Evolutionary conservation across 768 basidiomycete genomes (phyloP).

Genomic region (Hygrophorus russula): DNA sequence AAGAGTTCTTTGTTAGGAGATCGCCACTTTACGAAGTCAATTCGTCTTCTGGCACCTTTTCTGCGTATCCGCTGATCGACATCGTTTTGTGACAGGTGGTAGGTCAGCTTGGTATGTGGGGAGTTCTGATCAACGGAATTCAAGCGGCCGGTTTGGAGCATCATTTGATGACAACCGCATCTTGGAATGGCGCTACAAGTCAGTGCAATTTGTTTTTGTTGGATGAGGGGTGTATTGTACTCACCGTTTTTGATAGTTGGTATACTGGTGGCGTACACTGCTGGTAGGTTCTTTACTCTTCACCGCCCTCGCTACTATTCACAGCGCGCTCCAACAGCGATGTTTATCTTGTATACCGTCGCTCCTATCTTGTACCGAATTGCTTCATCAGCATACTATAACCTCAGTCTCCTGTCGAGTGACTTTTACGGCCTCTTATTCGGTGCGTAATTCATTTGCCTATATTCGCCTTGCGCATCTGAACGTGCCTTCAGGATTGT

Average conservation of each 20-base stretch:
- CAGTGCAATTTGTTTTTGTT: constrained; percentile 13
- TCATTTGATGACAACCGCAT: constrained; percentile 45
- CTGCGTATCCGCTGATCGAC: background rate
- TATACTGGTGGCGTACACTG: constrained; percentile 28
- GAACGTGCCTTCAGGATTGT: constrained; percentile 24
- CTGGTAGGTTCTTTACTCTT: constrained; percentile 15
- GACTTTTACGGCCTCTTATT: constrained; percentile 85
- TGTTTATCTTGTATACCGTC: constrained; percentile 78
- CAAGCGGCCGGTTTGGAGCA: constrained; percentile 73
- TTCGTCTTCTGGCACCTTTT: background rate
- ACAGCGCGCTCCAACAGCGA: constrained; percentile 33
- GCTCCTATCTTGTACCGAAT: constrained; percentile 80
- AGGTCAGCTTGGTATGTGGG: constrained; percentile 81
- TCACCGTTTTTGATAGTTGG: constrained; percentile 22
- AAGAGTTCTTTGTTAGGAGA: constrained; percentile 76
- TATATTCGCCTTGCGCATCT: constrained; percentile 1
- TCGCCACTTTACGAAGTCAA: constrained; percentile 67
- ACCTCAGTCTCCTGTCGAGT: constrained; percentile 75
- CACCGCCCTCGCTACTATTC: background rate
- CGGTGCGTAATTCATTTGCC: constrained; percentile 24
- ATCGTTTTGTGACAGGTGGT: constrained; percentile 39
- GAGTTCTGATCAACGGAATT: constrained; percentile 65
- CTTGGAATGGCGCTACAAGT: constrained; percentile 70
- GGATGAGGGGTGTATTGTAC: background rate
- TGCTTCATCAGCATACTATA: constrained; percentile 80